Conservation (phyloP, 2,329 filamentous ascomycete species). For the Thielaviopsis musarum region DNA sequence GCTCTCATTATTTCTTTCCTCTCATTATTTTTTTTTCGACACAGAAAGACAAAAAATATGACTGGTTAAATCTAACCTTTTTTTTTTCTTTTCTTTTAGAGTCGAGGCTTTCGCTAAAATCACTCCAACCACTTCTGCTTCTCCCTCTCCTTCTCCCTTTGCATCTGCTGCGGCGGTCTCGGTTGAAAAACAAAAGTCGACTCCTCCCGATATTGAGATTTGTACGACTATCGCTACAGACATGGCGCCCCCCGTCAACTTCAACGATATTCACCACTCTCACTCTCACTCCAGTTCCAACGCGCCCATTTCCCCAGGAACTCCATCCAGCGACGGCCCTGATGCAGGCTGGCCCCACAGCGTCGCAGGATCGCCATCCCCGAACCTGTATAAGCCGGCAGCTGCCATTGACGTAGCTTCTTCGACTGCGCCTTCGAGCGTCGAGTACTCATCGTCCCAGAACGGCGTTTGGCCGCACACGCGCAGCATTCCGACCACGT, state of each 20-base stretch:
- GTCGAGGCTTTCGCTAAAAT: background rate
- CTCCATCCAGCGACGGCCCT: background rate
- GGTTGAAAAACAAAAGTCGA: background rate
- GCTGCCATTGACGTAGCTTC: background rate
- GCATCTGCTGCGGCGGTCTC: background rate
- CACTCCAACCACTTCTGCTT: background rate
- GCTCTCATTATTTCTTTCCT: background rate
- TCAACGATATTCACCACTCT: background rate
- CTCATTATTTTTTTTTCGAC: background rate
- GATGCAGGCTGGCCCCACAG: slow-evolving; percentile 21
- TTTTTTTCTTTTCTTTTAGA: background rate
- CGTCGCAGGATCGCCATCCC: background rate
- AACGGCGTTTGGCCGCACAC: background rate
- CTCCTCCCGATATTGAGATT: background rate
- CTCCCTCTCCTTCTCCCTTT: background rate
- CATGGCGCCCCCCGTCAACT: background rate
- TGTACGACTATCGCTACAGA: background rate
- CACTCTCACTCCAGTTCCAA: slow-evolving; percentile 14
- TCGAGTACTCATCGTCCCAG: background rate
- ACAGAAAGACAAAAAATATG: background rate
- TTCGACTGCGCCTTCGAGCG: background rate
- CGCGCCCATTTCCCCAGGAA: slow-evolving; percentile 18
- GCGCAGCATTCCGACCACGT: background rate
- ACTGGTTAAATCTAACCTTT: background rate
- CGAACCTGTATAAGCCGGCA: background rate